Conservation (phyloP, 805 yeast genomes). For the Ogataea wickerhamii region DNA sequence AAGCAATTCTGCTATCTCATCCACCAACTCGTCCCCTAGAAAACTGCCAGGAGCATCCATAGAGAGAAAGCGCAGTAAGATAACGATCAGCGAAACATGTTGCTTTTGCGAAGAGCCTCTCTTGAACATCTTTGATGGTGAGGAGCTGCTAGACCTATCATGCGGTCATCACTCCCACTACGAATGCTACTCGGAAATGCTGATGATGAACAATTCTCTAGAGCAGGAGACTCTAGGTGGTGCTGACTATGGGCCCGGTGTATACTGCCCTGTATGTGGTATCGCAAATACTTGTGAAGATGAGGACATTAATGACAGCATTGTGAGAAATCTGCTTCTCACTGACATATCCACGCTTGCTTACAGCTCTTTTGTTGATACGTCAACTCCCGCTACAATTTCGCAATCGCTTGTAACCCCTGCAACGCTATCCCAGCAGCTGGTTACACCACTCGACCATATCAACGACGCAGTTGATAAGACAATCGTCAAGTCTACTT, state of each 20-base stretch:
- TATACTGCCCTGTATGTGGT: conserved; percentile 21
- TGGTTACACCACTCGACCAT: conserved; percentile 16
- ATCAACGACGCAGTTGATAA: no score
- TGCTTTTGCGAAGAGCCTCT: conserved; percentile 44
- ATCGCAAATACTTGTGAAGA: conserved; percentile 11
- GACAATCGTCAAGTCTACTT: not conserved
- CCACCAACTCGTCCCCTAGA: conserved; percentile 14
- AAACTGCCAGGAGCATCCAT: conserved; percentile 9
- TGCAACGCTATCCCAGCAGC: conserved; percentile 7
- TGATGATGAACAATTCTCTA: conserved; percentile 10
- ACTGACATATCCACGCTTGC: not conserved
- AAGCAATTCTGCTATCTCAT: conserved; percentile 15
- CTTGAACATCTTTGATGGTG: conserved; percentile 38
- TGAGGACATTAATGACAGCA: conserved; percentile 14
- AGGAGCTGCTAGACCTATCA: conserved; percentile 37
- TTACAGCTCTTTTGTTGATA: not conserved
- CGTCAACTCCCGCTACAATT: conserved; percentile 4
- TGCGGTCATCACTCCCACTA: conserved; percentile 45
- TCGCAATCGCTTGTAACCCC: conserved; percentile 9
- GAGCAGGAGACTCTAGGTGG: not conserved
- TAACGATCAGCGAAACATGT: conserved; percentile 28
- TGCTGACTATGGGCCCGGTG: conserved; percentile 2
- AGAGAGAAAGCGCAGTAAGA: conserved; percentile 9
- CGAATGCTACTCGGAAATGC: conserved; percentile 37
- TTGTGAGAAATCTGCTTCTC: conserved; percentile 13